A percentile compares a stretch with the other conserved stretches of the same genome.
Evolutionary conservation across 306 rosid species (phyloP).

Genomic region (Astragalus glycyphyllos): DNA sequence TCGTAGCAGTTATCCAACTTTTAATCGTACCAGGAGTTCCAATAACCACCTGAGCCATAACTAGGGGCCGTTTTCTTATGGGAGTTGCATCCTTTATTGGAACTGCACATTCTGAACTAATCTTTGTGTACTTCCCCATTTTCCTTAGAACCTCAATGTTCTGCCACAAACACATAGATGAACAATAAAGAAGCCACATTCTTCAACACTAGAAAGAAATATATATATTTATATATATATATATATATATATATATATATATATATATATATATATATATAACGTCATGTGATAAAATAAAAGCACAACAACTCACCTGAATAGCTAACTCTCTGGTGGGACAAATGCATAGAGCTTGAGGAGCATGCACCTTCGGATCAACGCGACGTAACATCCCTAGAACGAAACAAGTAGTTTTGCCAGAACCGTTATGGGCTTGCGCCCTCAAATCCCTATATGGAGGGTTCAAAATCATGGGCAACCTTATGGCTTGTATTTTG

Average conservation of each 20-base stretch:
- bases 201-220: not conserved
- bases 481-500: conserved; percentile 81
- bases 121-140: conserved; percentile 82
- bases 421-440: conserved; percentile 96
- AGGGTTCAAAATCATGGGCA: conserved; percentile 88
- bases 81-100: conserved; percentile 57
- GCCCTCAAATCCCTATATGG: conserved; percentile 83
- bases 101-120: conserved; percentile 77
- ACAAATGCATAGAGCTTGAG: conserved; percentile 92
- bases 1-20: conserved; percentile 66
- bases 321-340: conserved; percentile 91
- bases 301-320: conserved; percentile 57
- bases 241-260: too few relatives aligned
- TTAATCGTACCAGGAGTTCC: conserved; percentile 94
- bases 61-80: conserved; percentile 52
- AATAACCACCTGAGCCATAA: conserved; percentile 79
- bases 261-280: too few relatives aligned
- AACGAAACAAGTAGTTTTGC: conserved; percentile 94
- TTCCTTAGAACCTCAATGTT: conserved; percentile 80
- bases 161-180: conserved; percentile 46
- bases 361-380: conserved; percentile 70
- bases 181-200: conserved; percentile 20
- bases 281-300: conserved; percentile 39
- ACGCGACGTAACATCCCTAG: conserved; percentile 94
- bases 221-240: too few relatives aligned